Conservation (phyloP, 169 alveolate genomes). For the Plasmodium gonderi region DNA sequence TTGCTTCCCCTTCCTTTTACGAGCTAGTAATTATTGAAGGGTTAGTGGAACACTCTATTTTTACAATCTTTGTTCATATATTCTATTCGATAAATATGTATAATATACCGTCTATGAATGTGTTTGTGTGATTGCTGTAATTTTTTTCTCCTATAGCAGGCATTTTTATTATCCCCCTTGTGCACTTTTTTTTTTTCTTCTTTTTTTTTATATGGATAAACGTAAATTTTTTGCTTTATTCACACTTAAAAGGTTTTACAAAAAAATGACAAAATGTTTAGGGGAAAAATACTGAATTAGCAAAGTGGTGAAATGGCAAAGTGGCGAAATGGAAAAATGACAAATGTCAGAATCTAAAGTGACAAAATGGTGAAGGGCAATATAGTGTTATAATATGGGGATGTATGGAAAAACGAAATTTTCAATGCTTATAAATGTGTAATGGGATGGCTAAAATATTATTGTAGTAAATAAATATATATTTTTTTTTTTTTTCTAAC, state of each 20-base stretch:
- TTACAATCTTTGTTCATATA: slow-evolving; percentile 1
- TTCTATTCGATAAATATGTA: not conserved
- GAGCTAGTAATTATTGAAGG: not conserved
- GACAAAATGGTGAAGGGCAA: not conserved
- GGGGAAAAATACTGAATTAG: not conserved
- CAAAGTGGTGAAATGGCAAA: not conserved
- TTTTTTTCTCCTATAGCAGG: slow-evolving; percentile 69
- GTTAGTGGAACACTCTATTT: not conserved
- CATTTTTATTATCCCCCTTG: slow-evolving; percentile 30
- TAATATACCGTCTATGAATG: slow-evolving; percentile 50
- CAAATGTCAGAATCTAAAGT: too few relatives aligned
- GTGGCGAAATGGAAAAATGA: too few relatives aligned
- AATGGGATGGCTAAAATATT: slow-evolving; percentile 2
- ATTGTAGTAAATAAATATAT: not conserved
- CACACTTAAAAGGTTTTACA: not conserved
- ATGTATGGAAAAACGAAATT: slow-evolving; percentile 7
- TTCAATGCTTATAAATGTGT: slow-evolving; percentile 17
- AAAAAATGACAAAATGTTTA: too few relatives aligned
- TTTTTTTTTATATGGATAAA: slow-evolving; percentile 8
- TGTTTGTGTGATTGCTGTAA: slow-evolving; percentile 26
- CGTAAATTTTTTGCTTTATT: not conserved
- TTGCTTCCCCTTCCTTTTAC: not conserved
- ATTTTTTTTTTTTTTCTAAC: slow-evolving; percentile 16
- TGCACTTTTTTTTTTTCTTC: not conserved
- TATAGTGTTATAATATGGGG: not conserved